Percentiles rank a stretch among this genome's conserved stretches.
phyloP scores from a whole-genome alignment of 768 basidiomycete species.

The Leccinum uliginosum region DNA sequence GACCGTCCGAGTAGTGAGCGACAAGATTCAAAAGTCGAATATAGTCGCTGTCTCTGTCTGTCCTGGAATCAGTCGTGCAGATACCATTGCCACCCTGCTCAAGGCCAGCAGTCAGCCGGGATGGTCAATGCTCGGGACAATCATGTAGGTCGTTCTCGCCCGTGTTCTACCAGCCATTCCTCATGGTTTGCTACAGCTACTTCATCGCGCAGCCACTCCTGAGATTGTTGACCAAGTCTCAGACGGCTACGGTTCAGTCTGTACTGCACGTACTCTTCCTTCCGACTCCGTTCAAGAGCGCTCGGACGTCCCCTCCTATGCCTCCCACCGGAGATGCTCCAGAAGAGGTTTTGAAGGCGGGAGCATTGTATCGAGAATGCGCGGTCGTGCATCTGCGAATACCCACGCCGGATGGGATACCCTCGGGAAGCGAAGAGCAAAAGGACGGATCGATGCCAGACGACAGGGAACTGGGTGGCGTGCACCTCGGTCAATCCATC shows the following conservation, averaged over 20 bases:
- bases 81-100: conserved; percentile 53
- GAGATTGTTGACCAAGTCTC: conserved; percentile 65
- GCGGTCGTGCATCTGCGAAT: conserved; percentile 52
- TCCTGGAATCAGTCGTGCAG: conserved; percentile 70
- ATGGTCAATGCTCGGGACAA: conserved; percentile 40
- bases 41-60: conserved; percentile 71
- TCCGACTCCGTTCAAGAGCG: conserved; percentile 70
- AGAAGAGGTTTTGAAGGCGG: conserved; percentile 72
- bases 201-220: conserved; percentile 62
- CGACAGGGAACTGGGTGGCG: conserved; percentile 71
- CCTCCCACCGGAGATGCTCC: conserved; percentile 21
- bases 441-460: conserved; percentile 41
- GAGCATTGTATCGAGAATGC: conserved; percentile 74
- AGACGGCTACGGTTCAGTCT: conserved; percentile 60
- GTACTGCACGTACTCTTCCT: conserved; percentile 81
- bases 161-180: neutral
- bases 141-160: conserved; percentile 41
- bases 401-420: conserved; percentile 20
- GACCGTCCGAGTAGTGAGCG: conserved; percentile 35
- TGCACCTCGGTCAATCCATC: conserved; percentile 58
- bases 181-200: conserved; percentile 44
- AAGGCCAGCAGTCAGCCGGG: conserved; percentile 27
- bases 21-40: conserved; percentile 57
- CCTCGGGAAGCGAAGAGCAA: conserved; percentile 25
- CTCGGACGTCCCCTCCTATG: conserved; percentile 21